These are phyloP conservation scores for Capronia epimyces DNA, from an alignment of 2,329 filamentous ascomycete genomes.

Conservation along the genomic window DNA sequence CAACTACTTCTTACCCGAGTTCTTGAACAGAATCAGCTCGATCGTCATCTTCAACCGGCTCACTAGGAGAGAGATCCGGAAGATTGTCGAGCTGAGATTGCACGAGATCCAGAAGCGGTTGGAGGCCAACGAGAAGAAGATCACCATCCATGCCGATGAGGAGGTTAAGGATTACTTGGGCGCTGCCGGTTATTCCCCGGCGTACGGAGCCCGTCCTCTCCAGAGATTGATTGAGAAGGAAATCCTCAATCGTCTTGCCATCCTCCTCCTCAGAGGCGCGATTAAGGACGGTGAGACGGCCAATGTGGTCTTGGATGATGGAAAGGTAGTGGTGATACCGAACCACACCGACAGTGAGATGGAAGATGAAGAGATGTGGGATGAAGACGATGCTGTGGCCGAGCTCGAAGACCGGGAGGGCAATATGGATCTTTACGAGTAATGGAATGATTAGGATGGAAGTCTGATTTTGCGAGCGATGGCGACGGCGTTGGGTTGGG, in stretches of 20 bases:
- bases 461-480: not conserved
- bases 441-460: not conserved
- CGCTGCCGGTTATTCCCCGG: conserved; percentile 84
- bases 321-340: conserved; percentile 64
- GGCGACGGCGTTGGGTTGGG: conserved; percentile 1
- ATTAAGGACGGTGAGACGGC: conserved; percentile 83
- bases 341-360: conserved; percentile 68
- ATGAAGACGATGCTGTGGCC: conserved; percentile 67
- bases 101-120: conserved; percentile 86
- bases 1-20: conserved; percentile 96
- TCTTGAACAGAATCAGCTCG: conserved; percentile 94
- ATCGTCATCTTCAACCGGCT: conserved; percentile 98
- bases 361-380: conserved; percentile 68
- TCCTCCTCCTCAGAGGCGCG: conserved; percentile 79
- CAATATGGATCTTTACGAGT: conserved; percentile 62
- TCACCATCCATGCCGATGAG: conserved; percentile 72
- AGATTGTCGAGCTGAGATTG: conserved; percentile 88
- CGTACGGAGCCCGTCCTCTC: conserved; percentile 86
- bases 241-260: conserved; percentile 85
- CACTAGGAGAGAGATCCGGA: conserved; percentile 80
- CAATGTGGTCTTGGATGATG: conserved; percentile 69
- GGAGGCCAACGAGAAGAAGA: conserved; percentile 75
- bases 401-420: conserved; percentile 54
- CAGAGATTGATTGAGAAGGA: conserved; percentile 92
- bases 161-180: conserved; percentile 93